Base-by-base conservation (phyloP, 78 protist genomes). In the Reticulomyxa filosa region DNA sequence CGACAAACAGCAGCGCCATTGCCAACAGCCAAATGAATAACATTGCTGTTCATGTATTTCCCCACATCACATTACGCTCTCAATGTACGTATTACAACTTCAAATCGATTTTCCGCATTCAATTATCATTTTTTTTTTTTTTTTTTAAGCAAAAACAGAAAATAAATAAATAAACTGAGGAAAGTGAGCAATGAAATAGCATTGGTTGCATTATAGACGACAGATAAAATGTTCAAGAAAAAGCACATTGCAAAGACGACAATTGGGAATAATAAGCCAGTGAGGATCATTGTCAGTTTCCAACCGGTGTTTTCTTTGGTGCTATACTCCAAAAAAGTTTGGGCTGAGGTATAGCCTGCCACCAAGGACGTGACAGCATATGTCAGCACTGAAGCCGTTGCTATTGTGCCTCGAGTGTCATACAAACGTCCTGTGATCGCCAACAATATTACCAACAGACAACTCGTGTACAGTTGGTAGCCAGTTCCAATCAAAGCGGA, bases 1-100 rank as follows among this genome's bases (percentile, higher is more conserved):
- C 96, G 5, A 80, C 50, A 3, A 86, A 38, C 20, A 76, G 72
- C 33, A 90, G 80, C 7, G 96, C 93, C 25, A 65, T 6, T 2
- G 78, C 27, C 17, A 81, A 55, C 13, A 72, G 7, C 78, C 89
- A 80, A 39, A 88, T 59, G 61, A 46, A 20, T 4, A 52, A 0
- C 29, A 82, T 22, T 4, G 34, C 38, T 30, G 76, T 0, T 38
- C 53, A 42, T 4, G 66, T 36, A 37, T 2, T 6, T 33, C 51
- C 3, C 70, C 59, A 25, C 33, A 55, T 62, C 3, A 61, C n/a
- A n/a, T n/a, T n/a, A n/a, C n/a, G n/a, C n/a, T n/a, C n/a, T n/a
- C n/a, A n/a, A n/a, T n/a, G 25, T 13, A 17, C 17, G n/a, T n/a
- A 42, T 42, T 42, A 20, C 50, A 42, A 20, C 17, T 17, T 42